Conservation (phyloP, 257 asterid genomes). For the Capsicum baccatum region DNA sequence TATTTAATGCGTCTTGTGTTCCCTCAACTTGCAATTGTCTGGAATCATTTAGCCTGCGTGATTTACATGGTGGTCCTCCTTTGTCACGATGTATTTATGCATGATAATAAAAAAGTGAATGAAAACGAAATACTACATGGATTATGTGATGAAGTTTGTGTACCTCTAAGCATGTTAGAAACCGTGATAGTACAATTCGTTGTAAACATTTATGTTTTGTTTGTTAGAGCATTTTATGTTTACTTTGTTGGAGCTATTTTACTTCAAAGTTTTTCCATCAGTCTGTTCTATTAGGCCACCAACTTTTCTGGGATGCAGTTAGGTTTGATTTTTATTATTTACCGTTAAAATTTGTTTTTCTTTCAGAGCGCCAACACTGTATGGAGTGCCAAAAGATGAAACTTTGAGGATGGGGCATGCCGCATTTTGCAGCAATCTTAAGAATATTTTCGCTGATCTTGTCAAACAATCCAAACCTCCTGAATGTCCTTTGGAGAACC, state of each 20-base stretch:
- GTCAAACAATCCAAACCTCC: constrained; percentile 77
- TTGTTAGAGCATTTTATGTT: neutral
- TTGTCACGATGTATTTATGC: neutral
- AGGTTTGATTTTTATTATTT: neutral
- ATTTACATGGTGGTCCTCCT: constrained; percentile 13
- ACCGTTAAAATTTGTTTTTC: neutral
- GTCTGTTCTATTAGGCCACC: neutral
- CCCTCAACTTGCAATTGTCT: neutral
- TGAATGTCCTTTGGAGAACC: constrained; percentile 51
- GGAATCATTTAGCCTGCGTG: neutral
- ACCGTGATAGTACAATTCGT: neutral
- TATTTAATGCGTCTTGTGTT: neutral
- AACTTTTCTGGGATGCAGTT: neutral
- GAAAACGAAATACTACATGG: neutral
- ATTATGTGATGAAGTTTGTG: neutral
- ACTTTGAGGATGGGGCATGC: constrained; percentile 89
- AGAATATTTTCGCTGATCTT: constrained; percentile 86
- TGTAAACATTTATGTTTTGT: neutral
- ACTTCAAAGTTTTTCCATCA: neutral
- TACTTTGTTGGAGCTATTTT: neutral
- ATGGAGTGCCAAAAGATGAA: constrained; percentile 94
- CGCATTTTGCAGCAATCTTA: constrained; percentile 77
- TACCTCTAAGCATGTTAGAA: neutral
- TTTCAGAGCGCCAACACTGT: constrained; percentile 79
- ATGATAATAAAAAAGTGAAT: neutral